Conservation (phyloP, 1,139 yeast genomes). For the Sugiyamaella xylanicola region DNA sequence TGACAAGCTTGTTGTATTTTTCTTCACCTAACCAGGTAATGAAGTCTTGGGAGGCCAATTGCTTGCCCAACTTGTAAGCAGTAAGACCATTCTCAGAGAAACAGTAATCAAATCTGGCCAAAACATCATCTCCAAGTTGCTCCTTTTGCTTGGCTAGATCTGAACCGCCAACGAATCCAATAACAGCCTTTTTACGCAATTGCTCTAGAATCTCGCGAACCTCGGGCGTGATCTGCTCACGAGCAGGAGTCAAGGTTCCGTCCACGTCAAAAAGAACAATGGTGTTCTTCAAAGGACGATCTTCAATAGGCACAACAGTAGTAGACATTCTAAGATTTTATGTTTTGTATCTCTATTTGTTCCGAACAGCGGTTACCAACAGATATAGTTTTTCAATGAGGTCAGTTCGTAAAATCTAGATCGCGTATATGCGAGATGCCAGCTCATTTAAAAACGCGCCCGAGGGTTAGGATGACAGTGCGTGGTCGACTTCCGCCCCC, state of each 20-base stretch:
- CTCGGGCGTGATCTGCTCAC: constrained; percentile 78
- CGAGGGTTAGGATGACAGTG: constrained; percentile 5
- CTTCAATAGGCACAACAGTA: constrained; percentile 35
- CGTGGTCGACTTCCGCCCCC: not conserved
- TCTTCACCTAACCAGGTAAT: constrained; percentile 95
- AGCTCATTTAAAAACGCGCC: constrained; percentile 8
- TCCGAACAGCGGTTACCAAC: not conserved
- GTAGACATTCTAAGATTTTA: not conserved
- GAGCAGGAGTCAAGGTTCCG: constrained; percentile 97
- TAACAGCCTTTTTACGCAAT: constrained; percentile 85
- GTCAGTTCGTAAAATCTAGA: not conserved
- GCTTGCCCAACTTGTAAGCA: constrained; percentile 88
- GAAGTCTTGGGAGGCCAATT: constrained; percentile 89
- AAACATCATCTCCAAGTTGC: constrained; percentile 77
- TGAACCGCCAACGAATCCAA: constrained; percentile 98
- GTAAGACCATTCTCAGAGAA: constrained; percentile 98
- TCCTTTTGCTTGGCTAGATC: constrained; percentile 93
- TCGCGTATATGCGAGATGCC: constrained; percentile 3
- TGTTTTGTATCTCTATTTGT: not conserved
- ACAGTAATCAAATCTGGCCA: constrained; percentile 87
- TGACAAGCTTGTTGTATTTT: constrained; percentile 84
- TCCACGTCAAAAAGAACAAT: constrained; percentile 92
- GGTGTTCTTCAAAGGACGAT: constrained; percentile 45
- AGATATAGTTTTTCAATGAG: not conserved
- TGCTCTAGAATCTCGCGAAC: constrained; percentile 69